Evolutionary conservation across 805 yeast genomes (phyloP).

Genomic region (Pichia phayaonensis): DNA sequence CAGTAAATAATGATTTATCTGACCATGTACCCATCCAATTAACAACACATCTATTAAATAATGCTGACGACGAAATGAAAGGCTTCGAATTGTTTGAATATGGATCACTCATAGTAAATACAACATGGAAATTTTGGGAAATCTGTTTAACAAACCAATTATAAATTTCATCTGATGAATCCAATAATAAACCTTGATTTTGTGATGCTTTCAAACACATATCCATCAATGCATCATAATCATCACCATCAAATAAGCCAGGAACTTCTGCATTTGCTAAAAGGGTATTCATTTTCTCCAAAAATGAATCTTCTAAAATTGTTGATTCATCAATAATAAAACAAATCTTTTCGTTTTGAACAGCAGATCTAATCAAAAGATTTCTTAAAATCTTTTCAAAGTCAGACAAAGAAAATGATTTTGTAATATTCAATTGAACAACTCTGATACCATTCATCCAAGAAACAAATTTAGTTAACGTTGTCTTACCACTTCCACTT

Average conservation of each 20-base stretch:
- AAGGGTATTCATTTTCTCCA: constrained; percentile 90
- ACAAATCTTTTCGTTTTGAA: constrained; percentile 55
- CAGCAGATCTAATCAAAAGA: constrained; percentile 42
- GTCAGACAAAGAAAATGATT: constrained; percentile 47
- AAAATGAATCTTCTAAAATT: constrained; percentile 64
- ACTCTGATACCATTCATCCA: constrained; percentile 81
- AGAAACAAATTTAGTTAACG: constrained; percentile 71
- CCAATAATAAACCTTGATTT: constrained; percentile 54
- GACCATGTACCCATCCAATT: constrained; percentile 90
- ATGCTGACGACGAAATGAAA: constrained; percentile 73
- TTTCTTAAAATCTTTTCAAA: constrained; percentile 60
- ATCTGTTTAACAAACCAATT: constrained; percentile 67
- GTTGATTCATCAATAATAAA: constrained; percentile 77
- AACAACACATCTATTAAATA: constrained; percentile 82
- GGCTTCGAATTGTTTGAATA: constrained; percentile 31
- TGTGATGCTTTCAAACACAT: constrained; percentile 51
- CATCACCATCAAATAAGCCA: constrained; percentile 78
- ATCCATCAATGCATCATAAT: constrained; percentile 42
- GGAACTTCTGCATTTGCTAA: constrained; percentile 91
- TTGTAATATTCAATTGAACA: constrained; percentile 48
- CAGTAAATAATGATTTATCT: constrained; percentile 36
- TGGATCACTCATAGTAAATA: constrained; percentile 64
- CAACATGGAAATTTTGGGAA: constrained; percentile 69
- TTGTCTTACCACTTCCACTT: constrained; percentile 74
- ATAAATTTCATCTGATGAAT: constrained; percentile 61